Evolutionary conservation across 176 grass and related monocot genomes (phyloP).

Genomic region (Carex cristatella): DNA sequence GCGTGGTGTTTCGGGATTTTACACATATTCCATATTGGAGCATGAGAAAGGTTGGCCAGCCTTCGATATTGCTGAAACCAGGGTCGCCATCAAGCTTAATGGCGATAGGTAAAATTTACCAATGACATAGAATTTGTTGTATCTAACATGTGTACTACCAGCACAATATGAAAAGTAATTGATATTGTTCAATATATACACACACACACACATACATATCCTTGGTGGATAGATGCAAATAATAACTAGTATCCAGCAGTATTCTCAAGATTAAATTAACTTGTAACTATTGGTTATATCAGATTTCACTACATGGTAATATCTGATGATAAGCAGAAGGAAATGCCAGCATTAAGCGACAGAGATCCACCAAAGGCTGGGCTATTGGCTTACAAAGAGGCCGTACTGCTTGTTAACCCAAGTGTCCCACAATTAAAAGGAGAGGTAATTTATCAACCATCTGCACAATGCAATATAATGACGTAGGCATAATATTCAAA

Average conservation of each 20-base stretch:
- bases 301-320: slow-evolving; percentile 73
- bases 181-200: background rate
- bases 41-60: slow-evolving; percentile 31
- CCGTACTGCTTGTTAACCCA: slow-evolving; percentile 48
- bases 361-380: background rate
- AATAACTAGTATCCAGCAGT: background rate
- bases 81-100: slow-evolving; percentile 51
- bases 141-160: background rate
- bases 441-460: slow-evolving; percentile 28
- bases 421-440: slow-evolving; percentile 35
- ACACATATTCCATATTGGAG: slow-evolving; percentile 57
- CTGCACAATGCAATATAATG: background rate
- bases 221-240: background rate
- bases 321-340: slow-evolving; percentile 51
- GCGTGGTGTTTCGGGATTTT: slow-evolving; percentile 61
- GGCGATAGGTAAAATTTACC: slow-evolving; percentile 25
- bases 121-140: background rate
- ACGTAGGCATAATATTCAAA: no score
- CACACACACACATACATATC: background rate
- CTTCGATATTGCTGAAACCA: slow-evolving; percentile 28
- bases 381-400: slow-evolving; percentile 58
- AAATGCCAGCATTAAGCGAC: slow-evolving; percentile 45
- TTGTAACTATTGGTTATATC: background rate
- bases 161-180: background rate
- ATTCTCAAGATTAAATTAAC: background rate